A percentile compares a stretch with the other conserved stretches of the same genome.
Evolutionary conservation across 1,284 basidiomycete genomes (phyloP).

Genomic region (Testicularia cyperi): DNA sequence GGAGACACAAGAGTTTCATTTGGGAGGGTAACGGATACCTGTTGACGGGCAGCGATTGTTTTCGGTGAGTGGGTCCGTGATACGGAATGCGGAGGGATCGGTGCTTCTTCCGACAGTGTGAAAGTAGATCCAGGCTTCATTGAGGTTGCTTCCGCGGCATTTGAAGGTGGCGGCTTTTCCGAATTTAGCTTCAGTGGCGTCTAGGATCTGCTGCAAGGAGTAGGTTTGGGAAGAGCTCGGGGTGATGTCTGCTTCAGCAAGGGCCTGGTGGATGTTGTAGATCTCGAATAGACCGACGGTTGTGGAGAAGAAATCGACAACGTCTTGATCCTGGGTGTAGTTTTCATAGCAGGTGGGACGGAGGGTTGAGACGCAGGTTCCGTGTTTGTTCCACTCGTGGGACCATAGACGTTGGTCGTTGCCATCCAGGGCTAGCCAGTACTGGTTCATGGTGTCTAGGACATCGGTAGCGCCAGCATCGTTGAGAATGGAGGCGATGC

Average conservation of each 20-base stretch:
- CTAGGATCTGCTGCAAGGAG: conserved; percentile 14
- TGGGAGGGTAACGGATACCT: conserved; percentile 33
- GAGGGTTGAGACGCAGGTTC: conserved; percentile 39
- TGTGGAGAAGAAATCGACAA: conserved; percentile 42
- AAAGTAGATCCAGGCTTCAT: conserved; percentile 37
- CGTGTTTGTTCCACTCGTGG: conserved; percentile 45
- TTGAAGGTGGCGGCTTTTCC: conserved; percentile 22
- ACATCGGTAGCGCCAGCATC: conserved; percentile 7
- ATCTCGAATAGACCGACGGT: conserved; percentile 17
- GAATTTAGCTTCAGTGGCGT: conserved; percentile 8
- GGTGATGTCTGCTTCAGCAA: conserved; percentile 14
- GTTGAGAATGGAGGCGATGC: conserved; percentile 21
- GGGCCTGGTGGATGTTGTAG: conserved; percentile 26
- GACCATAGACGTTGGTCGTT: conserved; percentile 29
- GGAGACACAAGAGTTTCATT: conserved; percentile 4
- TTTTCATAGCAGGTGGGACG: conserved; percentile 25
- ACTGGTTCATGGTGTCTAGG: conserved; percentile 42
- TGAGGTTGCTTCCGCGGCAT: conserved; percentile 23
- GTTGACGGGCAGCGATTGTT: conserved; percentile 26
- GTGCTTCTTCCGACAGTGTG: conserved; percentile 24
- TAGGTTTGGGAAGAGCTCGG: conserved; percentile 15
- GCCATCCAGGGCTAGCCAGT: conserved; percentile 38
- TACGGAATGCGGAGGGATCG: conserved; percentile 11
- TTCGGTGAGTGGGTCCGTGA: conserved; percentile 11
- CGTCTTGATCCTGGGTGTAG: conserved; percentile 16